Percentiles rank a stretch among this genome's conserved stretches.
Conservation (phyloP, 805 yeast species). For the Komagataella mondaviorum region DNA sequence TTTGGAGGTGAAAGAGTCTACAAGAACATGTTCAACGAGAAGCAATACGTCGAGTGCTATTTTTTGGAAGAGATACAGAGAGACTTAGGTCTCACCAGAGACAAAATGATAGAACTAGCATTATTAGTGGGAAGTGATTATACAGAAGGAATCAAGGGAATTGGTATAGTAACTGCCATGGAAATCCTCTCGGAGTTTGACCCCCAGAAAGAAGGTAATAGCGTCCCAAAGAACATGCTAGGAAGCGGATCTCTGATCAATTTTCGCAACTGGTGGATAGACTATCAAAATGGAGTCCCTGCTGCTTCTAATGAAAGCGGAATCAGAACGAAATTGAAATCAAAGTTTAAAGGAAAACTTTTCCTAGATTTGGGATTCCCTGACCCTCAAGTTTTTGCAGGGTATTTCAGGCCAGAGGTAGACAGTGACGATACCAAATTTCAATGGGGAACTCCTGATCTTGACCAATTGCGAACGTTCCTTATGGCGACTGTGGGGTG, state of each 20-base stretch:
- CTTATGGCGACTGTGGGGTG: slow-evolving; percentile 67
- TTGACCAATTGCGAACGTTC: slow-evolving; percentile 64
- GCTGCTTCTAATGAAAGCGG: slow-evolving; percentile 26
- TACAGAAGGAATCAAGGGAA: slow-evolving; percentile 82
- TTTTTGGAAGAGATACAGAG: slow-evolving; percentile 39
- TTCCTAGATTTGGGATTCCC: slow-evolving; percentile 59
- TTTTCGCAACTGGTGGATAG: slow-evolving; percentile 46
- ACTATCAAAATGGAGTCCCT: slow-evolving; percentile 24
- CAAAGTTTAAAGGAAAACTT: slow-evolving; percentile 39
- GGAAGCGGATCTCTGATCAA: slow-evolving; percentile 12
- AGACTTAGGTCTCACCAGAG: slow-evolving; percentile 52
- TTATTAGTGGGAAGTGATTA: slow-evolving; percentile 86
- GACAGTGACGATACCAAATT: slow-evolving; percentile 70
- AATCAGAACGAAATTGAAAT: slow-evolving; percentile 45
- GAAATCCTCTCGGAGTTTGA: slow-evolving; percentile 83
- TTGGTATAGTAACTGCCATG: slow-evolving; percentile 89
- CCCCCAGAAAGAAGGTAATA: slow-evolving; percentile 4
- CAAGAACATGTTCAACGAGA: slow-evolving; percentile 89
- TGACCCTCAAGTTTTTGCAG: slow-evolving; percentile 49
- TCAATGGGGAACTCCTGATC: slow-evolving; percentile 82
- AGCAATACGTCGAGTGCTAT: slow-evolving; percentile 83
- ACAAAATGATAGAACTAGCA: slow-evolving; percentile 67
- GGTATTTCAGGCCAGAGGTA: slow-evolving; percentile 72
- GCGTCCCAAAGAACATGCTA: not conserved
- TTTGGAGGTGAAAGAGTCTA: slow-evolving; percentile 82